Conservation (phyloP, 2,329 filamentous ascomycete genomes). For the Canariomyces notabilis region DNA sequence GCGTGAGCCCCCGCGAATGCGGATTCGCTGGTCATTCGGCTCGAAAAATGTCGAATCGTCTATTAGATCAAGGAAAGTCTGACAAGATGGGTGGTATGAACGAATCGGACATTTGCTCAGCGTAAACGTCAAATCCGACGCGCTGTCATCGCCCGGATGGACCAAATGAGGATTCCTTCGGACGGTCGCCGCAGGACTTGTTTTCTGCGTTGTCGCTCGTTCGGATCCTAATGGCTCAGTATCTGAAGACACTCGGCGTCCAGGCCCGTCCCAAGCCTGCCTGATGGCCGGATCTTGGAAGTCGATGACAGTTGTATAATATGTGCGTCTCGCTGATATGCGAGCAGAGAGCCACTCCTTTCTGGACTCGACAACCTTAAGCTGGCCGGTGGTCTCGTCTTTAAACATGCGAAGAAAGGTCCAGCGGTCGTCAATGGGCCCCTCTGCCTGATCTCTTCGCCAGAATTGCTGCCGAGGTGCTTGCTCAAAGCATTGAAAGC, state of each 20-base stretch:
- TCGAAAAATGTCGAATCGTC: conserved; percentile 38
- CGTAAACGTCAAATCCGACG: conserved; percentile 39
- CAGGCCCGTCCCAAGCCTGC: background rate
- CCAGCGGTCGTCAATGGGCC: conserved; percentile 70
- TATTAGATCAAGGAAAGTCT: conserved; percentile 56
- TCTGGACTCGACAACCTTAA: conserved; percentile 62
- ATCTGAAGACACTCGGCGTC: background rate
- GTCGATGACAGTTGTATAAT: conserved; percentile 55
- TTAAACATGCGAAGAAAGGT: conserved; percentile 57
- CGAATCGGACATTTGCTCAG: conserved; percentile 50
- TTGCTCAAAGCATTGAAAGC: conserved; percentile 34
- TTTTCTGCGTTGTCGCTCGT: background rate
- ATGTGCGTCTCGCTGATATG: conserved; percentile 58
- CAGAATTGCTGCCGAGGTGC: conserved; percentile 49
- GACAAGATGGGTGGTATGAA: conserved; percentile 48
- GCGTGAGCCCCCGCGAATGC: conserved; percentile 41
- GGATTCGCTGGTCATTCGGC: conserved; percentile 42
- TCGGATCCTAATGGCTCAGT: background rate
- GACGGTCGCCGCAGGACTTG: conserved; percentile 6
- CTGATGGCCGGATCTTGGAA: conserved; percentile 31
- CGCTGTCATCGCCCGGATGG: conserved; percentile 45
- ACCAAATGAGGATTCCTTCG: conserved; percentile 38
- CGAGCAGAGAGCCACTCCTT: conserved; percentile 57
- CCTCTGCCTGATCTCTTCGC: conserved; percentile 63
- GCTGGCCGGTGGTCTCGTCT: conserved; percentile 52